Base-by-base conservation (phyloP, 208 protist genomes). In the Trypanosoma avium region DNA sequence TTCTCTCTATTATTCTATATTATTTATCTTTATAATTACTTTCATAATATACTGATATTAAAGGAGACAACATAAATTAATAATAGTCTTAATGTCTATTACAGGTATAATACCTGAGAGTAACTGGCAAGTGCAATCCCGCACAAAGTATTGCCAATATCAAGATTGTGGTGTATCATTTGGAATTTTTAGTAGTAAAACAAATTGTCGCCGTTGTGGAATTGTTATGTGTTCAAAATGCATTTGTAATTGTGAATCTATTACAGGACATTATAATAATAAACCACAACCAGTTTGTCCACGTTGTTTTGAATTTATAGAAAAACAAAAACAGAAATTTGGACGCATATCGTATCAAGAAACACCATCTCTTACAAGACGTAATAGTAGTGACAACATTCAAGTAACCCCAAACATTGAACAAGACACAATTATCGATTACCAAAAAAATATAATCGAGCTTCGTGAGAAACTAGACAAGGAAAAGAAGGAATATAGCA, bases 171-270 rank as follows among this genome's bases (percentile, higher is more conserved):
- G 80, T 8, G 54, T 49, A 27, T 15, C 38, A 12, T 90, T 90
- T 61, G 67, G 75, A 19, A 81, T 86, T 61, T 87, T 90, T 29
- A 72, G 71, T 22, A 67, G 19, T 27, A 77, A 77, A 43, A 70
- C 61, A 40, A 84, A 87, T 67, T 90, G 80, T 46, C 77, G 84
- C 36, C 71, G 80, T n/a, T 90, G 84, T 50, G 84, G 84, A 17
- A 90, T 90, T 30, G 80, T 90, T 10, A 70, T 90, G 7, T 85
- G 84, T 42, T 64, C 70, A 5, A 87, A 59, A 35, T 87, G 84
- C 43, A 59, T 57, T 1, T 21, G 61, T 12, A 69, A 61, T 1
- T 66, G 55, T 19, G 54, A 42, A 1, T 33, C 62, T 1, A 67
- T 92, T 6, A 66, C 67, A 0, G 81, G 81, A 0, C 74, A 84